phyloP scores from a whole-genome alignment of 2,329 filamentous ascomycete genomes.

The Rachicladosporium sp. region DNA sequence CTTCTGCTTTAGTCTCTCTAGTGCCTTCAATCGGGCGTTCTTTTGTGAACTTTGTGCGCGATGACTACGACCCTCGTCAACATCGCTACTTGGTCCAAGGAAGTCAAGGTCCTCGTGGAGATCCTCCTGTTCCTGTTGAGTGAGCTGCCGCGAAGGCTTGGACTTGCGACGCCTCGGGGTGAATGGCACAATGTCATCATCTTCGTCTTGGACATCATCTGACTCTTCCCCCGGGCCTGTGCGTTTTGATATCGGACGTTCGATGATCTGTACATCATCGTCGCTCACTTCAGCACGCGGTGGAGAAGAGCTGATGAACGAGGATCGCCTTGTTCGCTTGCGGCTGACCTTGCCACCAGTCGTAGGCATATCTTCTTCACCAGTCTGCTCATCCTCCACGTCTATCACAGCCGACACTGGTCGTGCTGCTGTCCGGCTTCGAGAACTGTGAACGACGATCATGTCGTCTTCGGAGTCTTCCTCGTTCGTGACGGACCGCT shows the following conservation, averaged over 20 bases:
- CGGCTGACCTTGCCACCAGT: conserved; percentile 16
- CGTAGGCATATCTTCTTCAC: conserved; percentile 20
- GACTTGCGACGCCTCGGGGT: conserved; percentile 15
- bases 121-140: conserved; percentile 27
- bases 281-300: conserved; percentile 16
- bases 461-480: conserved; percentile 5
- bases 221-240: neutral
- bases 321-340: conserved; percentile 7
- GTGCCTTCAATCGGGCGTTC: conserved; percentile 28
- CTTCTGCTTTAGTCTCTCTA: conserved; percentile 32
- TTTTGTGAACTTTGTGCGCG: conserved; percentile 18
- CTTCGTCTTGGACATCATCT: conserved; percentile 9
- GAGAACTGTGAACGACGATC: conserved; percentile 2
- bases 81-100: conserved; percentile 23
- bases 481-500: conserved; percentile 1
- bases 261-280: conserved; percentile 17
- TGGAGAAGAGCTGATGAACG: conserved; percentile 16
- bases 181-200: conserved; percentile 12
- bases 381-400: conserved; percentile 13
- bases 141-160: conserved; percentile 8
- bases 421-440: neutral
- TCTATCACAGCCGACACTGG: conserved; percentile 5
- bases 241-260: conserved; percentile 2
- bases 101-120: conserved; percentile 35
- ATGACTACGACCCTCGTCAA: conserved; percentile 11